Evolutionary conservation across 805 yeast genomes (phyloP), one percentile per base, ranked within the genome.

Genomic region (Hanseniaspora guilliermondii): DNA sequence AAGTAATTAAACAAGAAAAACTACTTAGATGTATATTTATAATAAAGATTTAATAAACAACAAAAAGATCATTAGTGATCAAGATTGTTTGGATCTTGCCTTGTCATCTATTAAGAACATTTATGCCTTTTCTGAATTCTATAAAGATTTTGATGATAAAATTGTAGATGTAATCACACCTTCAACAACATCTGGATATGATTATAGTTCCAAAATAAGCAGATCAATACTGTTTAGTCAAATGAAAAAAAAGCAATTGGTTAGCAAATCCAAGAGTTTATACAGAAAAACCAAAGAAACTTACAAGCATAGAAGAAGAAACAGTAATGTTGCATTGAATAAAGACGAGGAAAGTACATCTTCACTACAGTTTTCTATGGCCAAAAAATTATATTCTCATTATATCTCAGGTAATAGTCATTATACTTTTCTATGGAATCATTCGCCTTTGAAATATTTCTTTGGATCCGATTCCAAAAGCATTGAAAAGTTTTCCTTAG

Each of bases 241-340:
- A 33, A 41, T 49, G 39, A 49, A 49, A 40, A 49, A 49, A 39
- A 49, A 17, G 11, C 53, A 49, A 24, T 12, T 49, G 5, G 53
- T 49, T 5, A 39, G 27, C 24, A 49, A 49, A 14, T 49, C 53
- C n/a, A 49, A 39, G 17, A 39, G 19, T 9, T n/a, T 49, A 32
- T 49, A 49, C 37, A 49, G 35, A 41, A 49, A 41, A 25, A 49
- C 53, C 4, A 49, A 49, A 12, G 53, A 49, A 33, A 49, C n/a
- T 8, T 49, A 49, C 24, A 49, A 39, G 6, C 53, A 49, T 1
- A 49, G 27, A 21, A 49, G 39, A 40, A 49, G 17, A 12, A 27
- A 11, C 16, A 48, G 53, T n/a, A 27, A 40, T 17, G 25, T 33
- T 4, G 8, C 45, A 3, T 12, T 19, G 11, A n/a, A 11, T n/a